Evolutionary conservation across 345 rosid genomes (phyloP), one percentile per base, ranked within the genome.

Genomic region (Eucalyptus regnans): DNA sequence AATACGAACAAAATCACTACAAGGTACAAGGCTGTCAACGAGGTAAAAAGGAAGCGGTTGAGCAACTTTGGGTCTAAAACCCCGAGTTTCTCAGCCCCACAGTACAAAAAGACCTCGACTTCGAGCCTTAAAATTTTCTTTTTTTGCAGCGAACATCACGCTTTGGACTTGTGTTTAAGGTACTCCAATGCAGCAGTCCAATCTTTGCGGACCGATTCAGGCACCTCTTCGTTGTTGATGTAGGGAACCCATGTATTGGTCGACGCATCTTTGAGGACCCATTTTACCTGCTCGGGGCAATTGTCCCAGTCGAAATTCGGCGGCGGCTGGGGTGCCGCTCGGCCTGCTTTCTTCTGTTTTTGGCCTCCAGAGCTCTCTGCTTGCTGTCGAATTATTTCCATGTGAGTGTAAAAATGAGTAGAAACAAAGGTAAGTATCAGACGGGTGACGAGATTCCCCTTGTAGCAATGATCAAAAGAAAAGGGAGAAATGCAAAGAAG

Each of bases 201-300:
- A 3, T 90, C 92, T 86, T 50, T 90, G 86, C 50, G 91, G 8
- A 87, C 89, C 23, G 93, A 87, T 87, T 93, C 95, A 8, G 92
- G 90, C 68, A 95, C 96, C 92, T 89, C 91, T 50, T 89, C 81
- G 4, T 90, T 93, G 46, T 90, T 93, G 60, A 92, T 33, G 86
- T 81, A 90, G 46, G 97, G 97, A 64, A 89, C 88, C 98, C 98
- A 97, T 4, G 87, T 48, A 88, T 92, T 94, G 16, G 86, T 88
- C 11, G 88, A 86, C 48, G 90, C 87, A 64, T 91, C 89, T 27
- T 90, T 33, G 86, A 95, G 89, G 23, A 89, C 88, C 99, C 99
- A 97, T 91, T 89, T 92, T 23, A 95, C 91, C 90, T 91, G 90
- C 86, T 92, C 95, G 0, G 98, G 98, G 62, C 92, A 92, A 71